Evolutionary conservation across 2,329 filamentous ascomycete genomes (phyloP).

Genomic region (Cercospora citrullina): DNA sequence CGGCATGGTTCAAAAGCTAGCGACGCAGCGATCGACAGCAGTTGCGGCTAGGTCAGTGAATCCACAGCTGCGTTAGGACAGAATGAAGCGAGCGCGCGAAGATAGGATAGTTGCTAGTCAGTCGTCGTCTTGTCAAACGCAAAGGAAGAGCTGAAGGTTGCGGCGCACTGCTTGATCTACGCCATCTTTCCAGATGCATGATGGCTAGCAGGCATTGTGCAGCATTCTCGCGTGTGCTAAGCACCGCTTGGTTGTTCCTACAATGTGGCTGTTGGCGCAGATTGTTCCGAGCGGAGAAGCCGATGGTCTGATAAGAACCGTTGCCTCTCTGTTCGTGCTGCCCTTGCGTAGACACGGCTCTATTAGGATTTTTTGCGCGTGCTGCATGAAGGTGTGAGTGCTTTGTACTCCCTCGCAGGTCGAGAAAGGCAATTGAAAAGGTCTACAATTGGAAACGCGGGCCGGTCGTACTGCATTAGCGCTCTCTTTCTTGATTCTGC

Average conservation of each 20-base stretch:
- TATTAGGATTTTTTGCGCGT: not conserved
- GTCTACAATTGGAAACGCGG: slow-evolving; percentile 14
- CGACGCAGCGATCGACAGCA: slow-evolving; percentile 3
- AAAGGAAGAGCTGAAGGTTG: slow-evolving; percentile 17
- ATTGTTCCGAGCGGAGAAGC: slow-evolving; percentile 5
- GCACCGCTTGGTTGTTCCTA: slow-evolving; percentile 19
- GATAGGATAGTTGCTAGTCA: slow-evolving; percentile 15
- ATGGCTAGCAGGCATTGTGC: slow-evolving; percentile 23
- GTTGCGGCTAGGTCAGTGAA: not conserved
- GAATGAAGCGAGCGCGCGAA: slow-evolving; percentile 7
- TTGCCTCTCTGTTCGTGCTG: not conserved
- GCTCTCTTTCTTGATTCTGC: slow-evolving; percentile 5
- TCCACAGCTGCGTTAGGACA: not conserved
- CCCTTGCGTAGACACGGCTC: slow-evolving; percentile 9
- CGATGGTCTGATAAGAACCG: not conserved
- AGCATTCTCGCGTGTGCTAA: slow-evolving; percentile 25
- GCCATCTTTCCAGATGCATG: slow-evolving; percentile 17
- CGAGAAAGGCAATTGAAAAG: slow-evolving; percentile 2
- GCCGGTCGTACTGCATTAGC: slow-evolving; percentile 17
- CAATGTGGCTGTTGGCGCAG: slow-evolving; percentile 21
- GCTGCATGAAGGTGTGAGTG: slow-evolving; percentile 16
- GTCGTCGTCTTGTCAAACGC: slow-evolving; percentile 9
- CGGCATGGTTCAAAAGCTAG: not conserved
- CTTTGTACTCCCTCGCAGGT: slow-evolving; percentile 7
- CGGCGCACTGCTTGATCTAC: slow-evolving; percentile 16